phyloP scores from a whole-genome alignment of 1,139 yeast genomes.

The Hansenula lynferdii region DNA sequence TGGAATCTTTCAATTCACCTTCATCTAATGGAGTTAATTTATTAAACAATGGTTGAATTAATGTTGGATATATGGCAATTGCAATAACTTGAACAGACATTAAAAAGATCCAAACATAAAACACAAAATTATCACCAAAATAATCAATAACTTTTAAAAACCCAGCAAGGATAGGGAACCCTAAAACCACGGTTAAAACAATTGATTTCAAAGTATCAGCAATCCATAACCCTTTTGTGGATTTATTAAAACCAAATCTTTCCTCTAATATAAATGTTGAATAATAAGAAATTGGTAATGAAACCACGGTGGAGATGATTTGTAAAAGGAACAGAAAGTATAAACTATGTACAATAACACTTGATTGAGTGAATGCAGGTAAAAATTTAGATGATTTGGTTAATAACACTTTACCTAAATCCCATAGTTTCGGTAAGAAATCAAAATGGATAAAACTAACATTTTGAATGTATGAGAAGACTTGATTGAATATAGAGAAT shows the following conservation, averaged over 20 bases:
- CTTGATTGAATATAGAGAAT: slow-evolving; percentile 56
- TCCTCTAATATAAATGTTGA: slow-evolving; percentile 86
- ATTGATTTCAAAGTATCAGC: slow-evolving; percentile 64
- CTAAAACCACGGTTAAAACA: slow-evolving; percentile 49
- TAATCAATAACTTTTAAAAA: slow-evolving; percentile 76
- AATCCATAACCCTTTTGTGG: slow-evolving; percentile 66
- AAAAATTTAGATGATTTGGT: slow-evolving; percentile 20
- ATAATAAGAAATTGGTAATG: slow-evolving; percentile 70
- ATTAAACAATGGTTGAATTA: slow-evolving; percentile 90
- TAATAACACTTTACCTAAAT: slow-evolving; percentile 39
- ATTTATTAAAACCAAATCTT: slow-evolving; percentile 87
- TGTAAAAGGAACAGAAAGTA: slow-evolving; percentile 52
- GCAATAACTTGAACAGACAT: slow-evolving; percentile 67
- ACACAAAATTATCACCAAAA: slow-evolving; percentile 76
- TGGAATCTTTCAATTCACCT: slow-evolving; percentile 79
- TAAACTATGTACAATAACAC: slow-evolving; percentile 63
- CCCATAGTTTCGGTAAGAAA: slow-evolving; percentile 68
- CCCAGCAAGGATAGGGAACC: slow-evolving; percentile 69
- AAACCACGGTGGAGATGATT: slow-evolving; percentile 43
- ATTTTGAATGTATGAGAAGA: slow-evolving; percentile 51
- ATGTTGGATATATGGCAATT: slow-evolving; percentile 71
- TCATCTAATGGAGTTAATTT: slow-evolving; percentile 86
- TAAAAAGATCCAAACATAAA: slow-evolving; percentile 70
- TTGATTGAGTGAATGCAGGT: slow-evolving; percentile 35
- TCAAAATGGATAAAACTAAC: slow-evolving; percentile 55